These are phyloP conservation scores for Trichoderma virens DNA, from an alignment of 495 filamentous ascomycete species.

Conservation along the genomic window DNA sequence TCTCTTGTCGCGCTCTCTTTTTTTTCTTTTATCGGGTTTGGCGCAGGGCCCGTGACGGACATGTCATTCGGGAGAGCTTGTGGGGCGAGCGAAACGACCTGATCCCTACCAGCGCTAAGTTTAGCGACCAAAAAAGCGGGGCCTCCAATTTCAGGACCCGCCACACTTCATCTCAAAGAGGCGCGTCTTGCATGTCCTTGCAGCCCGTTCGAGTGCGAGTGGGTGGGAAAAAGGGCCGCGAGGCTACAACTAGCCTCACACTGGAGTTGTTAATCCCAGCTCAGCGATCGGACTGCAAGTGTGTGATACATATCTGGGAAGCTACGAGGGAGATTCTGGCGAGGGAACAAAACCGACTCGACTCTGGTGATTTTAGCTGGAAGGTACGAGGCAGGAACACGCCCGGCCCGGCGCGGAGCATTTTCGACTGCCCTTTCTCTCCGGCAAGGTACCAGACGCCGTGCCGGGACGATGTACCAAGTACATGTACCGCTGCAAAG, in stretches of 20 bases:
- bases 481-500: no score
- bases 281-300: constrained; percentile 1
- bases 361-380: not conserved
- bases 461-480: not conserved
- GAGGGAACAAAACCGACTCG: constrained; percentile 6
- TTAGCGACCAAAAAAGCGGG: constrained; percentile 3
- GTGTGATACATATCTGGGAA: not conserved
- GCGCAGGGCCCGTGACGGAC: constrained; percentile 6
- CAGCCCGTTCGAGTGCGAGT: not conserved
- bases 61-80: constrained; percentile 4
- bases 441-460: no score
- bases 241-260: not conserved
- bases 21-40: not conserved
- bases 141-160: not conserved
- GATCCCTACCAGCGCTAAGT: not conserved
- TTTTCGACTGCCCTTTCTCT: not conserved
- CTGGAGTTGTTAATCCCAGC: not conserved
- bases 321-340: not conserved
- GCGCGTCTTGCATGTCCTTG: not conserved
- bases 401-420: not conserved
- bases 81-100: not conserved
- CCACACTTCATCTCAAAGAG: not conserved
- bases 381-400: constrained; percentile 5
- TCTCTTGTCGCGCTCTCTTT: not conserved
- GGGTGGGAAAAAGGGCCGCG: not conserved